Conservation (phyloP, 73 alveolate genomes). For the Stentor coeruleus region DNA sequence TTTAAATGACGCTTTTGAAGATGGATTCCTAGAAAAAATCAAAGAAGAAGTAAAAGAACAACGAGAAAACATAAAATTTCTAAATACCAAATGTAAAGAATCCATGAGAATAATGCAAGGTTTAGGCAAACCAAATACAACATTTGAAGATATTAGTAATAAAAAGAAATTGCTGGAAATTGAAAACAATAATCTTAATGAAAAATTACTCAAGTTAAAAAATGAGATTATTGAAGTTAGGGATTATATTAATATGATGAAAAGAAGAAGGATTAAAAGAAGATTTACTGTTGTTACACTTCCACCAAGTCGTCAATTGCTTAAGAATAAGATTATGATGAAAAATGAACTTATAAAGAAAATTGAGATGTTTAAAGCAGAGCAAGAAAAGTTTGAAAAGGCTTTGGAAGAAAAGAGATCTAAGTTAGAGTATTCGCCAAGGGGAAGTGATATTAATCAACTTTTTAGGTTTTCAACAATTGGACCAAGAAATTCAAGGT, state of each 20-base stretch:
- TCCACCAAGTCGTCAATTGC: constrained; percentile 34
- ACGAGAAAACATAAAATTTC: too few species aligned
- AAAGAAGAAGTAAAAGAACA: too few species aligned
- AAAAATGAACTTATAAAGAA: constrained; percentile 31
- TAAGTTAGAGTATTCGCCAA: too few species aligned
- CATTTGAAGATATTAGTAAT: neutral
- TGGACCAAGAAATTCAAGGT: too few species aligned
- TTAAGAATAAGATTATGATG: constrained; percentile 32
- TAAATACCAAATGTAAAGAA: neutral
- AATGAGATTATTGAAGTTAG: constrained; percentile 23
- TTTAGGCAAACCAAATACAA: too few species aligned
- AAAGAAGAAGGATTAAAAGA: constrained; percentile 30
- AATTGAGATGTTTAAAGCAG: constrained; percentile 40
- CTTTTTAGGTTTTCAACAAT: too few species aligned
- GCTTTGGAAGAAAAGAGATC: constrained; percentile 25
- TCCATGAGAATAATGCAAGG: neutral
- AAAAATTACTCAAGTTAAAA: neutral
- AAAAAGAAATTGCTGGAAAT: neutral
- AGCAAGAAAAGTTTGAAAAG: constrained; percentile 18
- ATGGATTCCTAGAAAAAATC: too few species aligned
- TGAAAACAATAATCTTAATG: neutral
- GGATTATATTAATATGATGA: constrained; percentile 13
- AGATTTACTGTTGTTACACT: constrained; percentile 40
- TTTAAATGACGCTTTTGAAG: too few species aligned
- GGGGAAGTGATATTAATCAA: too few species aligned